phyloP scores from a whole-genome alignment of 345 rosid species.

The Syzygium aromaticum region DNA sequence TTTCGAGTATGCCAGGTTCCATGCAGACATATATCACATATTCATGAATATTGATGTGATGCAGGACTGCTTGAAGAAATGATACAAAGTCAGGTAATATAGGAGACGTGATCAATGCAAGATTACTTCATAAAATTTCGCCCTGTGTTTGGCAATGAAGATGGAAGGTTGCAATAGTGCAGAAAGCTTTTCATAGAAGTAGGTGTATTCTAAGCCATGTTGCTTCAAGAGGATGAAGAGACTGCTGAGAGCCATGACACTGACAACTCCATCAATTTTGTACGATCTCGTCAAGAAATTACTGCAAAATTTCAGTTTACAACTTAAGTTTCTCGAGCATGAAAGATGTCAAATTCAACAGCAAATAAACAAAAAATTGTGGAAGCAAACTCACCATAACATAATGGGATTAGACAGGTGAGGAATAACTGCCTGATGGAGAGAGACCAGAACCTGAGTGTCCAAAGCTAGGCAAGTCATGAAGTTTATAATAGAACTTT shows the following conservation, averaged over 20 bases:
- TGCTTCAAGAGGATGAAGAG: slow-evolving; percentile 77
- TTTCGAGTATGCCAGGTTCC: rapidly evolving
- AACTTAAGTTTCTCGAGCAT: not conserved
- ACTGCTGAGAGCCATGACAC: slow-evolving; percentile 82
- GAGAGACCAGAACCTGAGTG: slow-evolving; percentile 65
- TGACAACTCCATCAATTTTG: slow-evolving; percentile 81
- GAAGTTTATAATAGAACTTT: rapidly evolving
- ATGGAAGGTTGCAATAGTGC: slow-evolving; percentile 60
- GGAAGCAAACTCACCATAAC: slow-evolving; percentile 40
- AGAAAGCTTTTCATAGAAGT: slow-evolving; percentile 73
- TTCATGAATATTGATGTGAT: not conserved
- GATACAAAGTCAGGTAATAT: not conserved
- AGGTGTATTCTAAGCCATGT: slow-evolving; percentile 72
- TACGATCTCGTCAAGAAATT: slow-evolving; percentile 82
- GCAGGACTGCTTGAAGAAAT: not conserved
- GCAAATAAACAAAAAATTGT: not conserved
- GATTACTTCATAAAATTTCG: slow-evolving; percentile 75
- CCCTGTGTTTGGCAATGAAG: slow-evolving; percentile 79
- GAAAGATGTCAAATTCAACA: not conserved
- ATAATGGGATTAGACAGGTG: slow-evolving; percentile 59
- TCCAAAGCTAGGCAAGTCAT: not conserved
- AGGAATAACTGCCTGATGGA: slow-evolving; percentile 74
- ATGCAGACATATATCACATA: not conserved
- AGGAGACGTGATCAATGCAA: not conserved
- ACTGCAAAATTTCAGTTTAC: slow-evolving; percentile 30